These are phyloP conservation scores for Begonia masoniana DNA, from an alignment of 306 rosid genomes.

Conservation along the genomic window DNA sequence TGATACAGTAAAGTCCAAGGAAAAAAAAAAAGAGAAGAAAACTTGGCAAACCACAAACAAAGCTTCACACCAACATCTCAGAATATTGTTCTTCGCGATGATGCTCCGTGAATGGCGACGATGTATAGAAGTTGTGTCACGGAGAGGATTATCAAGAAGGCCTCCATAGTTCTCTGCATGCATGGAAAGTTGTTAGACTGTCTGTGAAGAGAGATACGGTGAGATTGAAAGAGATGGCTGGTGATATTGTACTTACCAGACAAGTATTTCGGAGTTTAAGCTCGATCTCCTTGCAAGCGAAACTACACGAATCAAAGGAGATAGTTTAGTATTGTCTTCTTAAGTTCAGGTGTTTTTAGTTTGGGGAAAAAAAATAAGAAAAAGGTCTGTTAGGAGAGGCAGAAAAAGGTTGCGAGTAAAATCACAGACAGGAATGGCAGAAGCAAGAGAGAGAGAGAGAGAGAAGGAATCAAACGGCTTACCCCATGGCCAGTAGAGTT, in stretches of 20 bases:
- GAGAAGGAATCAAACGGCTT: conserved; percentile 2
- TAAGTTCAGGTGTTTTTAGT: too few species aligned
- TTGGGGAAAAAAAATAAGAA: too few species aligned
- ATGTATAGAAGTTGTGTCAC: conserved; percentile 69
- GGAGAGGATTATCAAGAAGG: conserved; percentile 75
- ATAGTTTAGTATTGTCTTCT: too few species aligned
- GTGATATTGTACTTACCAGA: conserved; percentile 46
- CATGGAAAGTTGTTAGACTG: neutral
- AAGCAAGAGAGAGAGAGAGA: neutral
- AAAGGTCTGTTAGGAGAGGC: neutral
- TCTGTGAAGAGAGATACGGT: neutral
- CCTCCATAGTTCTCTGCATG: conserved; percentile 83
- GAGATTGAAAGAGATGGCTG: neutral
- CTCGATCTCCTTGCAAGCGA: conserved; percentile 82
- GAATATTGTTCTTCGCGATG: neutral
- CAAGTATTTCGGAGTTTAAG: conserved; percentile 49
- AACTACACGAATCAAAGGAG: conserved; percentile 18
- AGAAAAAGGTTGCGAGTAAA: neutral
- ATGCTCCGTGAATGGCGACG: conserved; percentile 44
- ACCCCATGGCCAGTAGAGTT: conserved; percentile 93
- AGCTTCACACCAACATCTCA: neutral
- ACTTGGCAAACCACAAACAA: neutral
- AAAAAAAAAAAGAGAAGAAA: neutral
- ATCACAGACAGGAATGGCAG: neutral
- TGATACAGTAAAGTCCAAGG: too few species aligned